A percentile compares a stretch with the other conserved stretches of the same genome.
Evolutionary conservation across 805 yeast genomes (phyloP).

Genomic region (Wickerhamiella cacticola): DNA sequence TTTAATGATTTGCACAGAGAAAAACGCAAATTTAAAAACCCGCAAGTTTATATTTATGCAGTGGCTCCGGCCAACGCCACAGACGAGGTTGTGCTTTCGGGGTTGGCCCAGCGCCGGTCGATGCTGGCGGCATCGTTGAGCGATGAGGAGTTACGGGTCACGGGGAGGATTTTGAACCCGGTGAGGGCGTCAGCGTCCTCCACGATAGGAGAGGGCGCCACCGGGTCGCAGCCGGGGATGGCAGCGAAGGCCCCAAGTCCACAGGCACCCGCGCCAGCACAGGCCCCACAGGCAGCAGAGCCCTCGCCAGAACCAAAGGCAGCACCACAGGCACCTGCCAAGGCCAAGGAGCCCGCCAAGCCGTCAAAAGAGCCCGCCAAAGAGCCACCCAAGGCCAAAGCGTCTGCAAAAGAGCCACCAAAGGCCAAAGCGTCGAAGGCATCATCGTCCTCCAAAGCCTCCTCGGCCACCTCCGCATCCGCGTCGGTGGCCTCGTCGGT

Average conservation of each 20-base stretch:
- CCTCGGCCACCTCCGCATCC: neutral
- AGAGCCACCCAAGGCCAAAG: neutral
- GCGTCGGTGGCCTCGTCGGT: too few species aligned
- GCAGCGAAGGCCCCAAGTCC: too few species aligned
- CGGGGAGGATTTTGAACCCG: slow-evolving; percentile 3
- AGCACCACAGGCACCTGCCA: neutral
- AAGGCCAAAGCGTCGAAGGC: neutral
- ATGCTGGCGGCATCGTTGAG: neutral
- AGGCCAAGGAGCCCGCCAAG: neutral
- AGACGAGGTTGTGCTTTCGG: slow-evolving; percentile 7
- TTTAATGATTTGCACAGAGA: neutral
- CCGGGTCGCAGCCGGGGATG: too few species aligned
- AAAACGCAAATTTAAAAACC: neutral
- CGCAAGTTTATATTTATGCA: neutral
- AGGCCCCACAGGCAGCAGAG: too few species aligned
- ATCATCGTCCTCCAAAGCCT: neutral
- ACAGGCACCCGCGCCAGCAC: too few species aligned
- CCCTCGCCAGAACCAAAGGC: too few species aligned
- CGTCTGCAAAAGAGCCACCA: neutral
- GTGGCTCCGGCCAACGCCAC: neutral
- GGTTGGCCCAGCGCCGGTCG: neutral
- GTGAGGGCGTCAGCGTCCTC: too few species aligned
- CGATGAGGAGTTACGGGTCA: neutral
- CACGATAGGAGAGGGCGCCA: too few species aligned
- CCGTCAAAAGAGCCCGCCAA: neutral